Percentiles rank a stretch among this genome's conserved stretches.
Evolutionary conservation across 78 protist species (phyloP).

Genomic region (Guillardia theta): DNA sequence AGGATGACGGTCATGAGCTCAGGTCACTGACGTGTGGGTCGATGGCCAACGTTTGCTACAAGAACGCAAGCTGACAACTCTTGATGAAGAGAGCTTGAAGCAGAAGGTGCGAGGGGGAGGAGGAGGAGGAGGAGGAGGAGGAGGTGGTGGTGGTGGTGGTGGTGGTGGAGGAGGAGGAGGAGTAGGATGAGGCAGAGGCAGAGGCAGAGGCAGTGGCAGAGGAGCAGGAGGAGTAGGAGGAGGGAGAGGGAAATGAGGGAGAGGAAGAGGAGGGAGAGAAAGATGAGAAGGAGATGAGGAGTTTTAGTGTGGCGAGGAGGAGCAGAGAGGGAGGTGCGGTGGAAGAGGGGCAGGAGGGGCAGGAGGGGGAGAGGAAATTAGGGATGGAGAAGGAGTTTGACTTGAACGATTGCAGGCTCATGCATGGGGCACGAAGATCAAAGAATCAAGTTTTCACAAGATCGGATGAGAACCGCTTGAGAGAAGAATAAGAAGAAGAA

Average conservation of each 20-base stretch:
- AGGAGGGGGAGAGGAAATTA: not conserved
- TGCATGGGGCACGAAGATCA: too few species aligned
- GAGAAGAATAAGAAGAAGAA: too few species aligned
- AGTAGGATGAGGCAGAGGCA: not conserved
- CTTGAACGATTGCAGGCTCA: too few species aligned
- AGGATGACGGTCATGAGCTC: not conserved
- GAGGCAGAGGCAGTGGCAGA: not conserved
- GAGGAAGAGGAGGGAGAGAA: not conserved
- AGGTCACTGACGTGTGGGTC: constrained; percentile 25
- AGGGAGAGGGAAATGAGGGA: not conserved
- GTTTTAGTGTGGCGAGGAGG: not conserved
- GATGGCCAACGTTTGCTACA: not conserved
- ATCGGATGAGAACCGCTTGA: too few species aligned
- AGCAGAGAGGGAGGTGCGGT: not conserved
- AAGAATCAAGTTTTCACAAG: too few species aligned
- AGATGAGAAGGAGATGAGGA: not conserved
- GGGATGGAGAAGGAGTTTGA: too few species aligned
- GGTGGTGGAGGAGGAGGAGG: not conserved
- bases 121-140: not conserved
- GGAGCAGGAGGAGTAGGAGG: not conserved
- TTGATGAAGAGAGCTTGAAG: not conserved
- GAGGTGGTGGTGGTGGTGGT: not conserved
- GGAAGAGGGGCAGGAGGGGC: not conserved
- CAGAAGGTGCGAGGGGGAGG: not conserved
- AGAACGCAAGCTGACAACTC: not conserved